These are phyloP conservation scores for Leishmania guyanensis DNA, from an alignment of 208 protist genomes.

Conservation along the genomic window DNA sequence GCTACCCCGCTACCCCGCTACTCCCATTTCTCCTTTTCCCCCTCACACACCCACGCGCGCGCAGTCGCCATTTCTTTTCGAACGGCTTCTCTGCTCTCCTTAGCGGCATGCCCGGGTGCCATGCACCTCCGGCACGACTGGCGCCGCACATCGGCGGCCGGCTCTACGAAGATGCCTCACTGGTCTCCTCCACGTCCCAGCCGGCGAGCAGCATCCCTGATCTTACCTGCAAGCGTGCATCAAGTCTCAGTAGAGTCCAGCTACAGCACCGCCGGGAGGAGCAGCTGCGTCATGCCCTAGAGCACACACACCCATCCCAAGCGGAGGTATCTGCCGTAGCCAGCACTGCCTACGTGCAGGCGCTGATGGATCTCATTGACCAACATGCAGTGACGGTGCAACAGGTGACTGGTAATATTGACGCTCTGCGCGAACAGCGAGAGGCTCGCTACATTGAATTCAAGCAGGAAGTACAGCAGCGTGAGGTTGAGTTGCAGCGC, in stretches of 20 bases:
- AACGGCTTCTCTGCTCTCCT: neutral
- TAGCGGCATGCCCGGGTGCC: neutral
- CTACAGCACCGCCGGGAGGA: slow-evolving; percentile 14
- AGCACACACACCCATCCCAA: slow-evolving; percentile 14
- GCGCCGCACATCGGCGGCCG: neutral
- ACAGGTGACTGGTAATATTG: slow-evolving; percentile 8
- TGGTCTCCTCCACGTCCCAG: slow-evolving; percentile 16
- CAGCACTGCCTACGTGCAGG: slow-evolving; percentile 36
- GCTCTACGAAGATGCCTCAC: neutral
- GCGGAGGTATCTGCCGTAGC: slow-evolving; percentile 34
- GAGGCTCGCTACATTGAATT: slow-evolving; percentile 32
- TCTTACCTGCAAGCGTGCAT: neutral
- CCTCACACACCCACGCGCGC: neutral
- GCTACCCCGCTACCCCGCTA: too few relatives aligned
- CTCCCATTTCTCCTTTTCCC: too few relatives aligned
- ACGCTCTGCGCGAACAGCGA: slow-evolving; percentile 12
- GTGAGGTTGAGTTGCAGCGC: slow-evolving; percentile 40
- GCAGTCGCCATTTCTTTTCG: neutral
- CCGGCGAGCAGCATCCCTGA: slow-evolving; percentile 18
- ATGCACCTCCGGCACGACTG: neutral
- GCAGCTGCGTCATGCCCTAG: slow-evolving; percentile 24
- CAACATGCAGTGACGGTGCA: slow-evolving; percentile 18
- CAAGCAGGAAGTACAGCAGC: slow-evolving; percentile 22
- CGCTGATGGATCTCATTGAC: slow-evolving; percentile 33
- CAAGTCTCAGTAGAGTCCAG: neutral